Evolutionary conservation across 257 asterid genomes (phyloP).

Genomic region (Penstemon barbatus): DNA sequence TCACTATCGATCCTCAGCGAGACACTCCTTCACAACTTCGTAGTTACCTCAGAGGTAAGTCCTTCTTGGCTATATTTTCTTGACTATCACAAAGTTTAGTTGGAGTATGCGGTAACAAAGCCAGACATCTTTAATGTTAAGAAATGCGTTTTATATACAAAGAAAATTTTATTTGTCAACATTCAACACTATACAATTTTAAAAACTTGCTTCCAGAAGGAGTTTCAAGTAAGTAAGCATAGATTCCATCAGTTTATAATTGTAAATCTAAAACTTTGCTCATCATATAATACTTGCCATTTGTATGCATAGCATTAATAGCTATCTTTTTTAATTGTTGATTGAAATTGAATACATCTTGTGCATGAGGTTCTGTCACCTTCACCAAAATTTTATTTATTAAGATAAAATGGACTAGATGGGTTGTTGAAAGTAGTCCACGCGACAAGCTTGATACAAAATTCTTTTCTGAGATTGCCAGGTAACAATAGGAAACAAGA

Average conservation of each 20-base stretch:
- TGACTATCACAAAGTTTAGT: not conserved
- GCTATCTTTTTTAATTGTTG: not conserved
- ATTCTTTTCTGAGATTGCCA: not conserved
- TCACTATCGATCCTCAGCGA: slow-evolving; percentile 94
- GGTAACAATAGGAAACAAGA: not conserved
- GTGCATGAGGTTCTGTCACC: not conserved
- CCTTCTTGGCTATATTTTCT: slow-evolving; percentile 18
- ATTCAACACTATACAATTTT: not conserved
- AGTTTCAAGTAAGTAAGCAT: slow-evolving; percentile 6
- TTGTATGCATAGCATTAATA: not conserved
- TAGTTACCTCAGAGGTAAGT: slow-evolving; percentile 78
- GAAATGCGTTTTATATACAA: not conserved
- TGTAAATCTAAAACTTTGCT: not conserved
- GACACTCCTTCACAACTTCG: slow-evolving; percentile 86
- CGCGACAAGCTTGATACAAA: not conserved
- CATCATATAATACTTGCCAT: not conserved
- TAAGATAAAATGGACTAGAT: not conserved
- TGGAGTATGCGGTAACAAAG: not conserved
- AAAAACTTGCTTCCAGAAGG: not conserved
- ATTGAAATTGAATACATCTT: not conserved
- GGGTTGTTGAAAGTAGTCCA: not conserved
- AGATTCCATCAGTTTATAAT: not conserved
- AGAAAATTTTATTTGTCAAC: not conserved
- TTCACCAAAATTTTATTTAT: not conserved
- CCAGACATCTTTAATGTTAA: not conserved